Percentiles rank a stretch among this genome's conserved stretches.
Evolutionary conservation across 1,139 yeast genomes (phyloP).

Genomic region (Pichia sp.): DNA sequence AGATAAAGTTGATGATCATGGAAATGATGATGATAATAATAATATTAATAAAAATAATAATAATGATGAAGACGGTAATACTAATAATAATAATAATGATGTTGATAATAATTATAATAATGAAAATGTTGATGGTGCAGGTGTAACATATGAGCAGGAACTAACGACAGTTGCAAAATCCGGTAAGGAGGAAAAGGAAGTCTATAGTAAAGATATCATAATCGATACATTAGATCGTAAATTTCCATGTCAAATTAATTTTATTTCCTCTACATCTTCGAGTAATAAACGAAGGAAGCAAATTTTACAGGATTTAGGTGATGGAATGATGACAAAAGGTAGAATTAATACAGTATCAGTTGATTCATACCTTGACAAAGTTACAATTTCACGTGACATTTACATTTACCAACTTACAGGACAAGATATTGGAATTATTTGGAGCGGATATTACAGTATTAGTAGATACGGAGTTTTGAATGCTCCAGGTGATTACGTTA

Average conservation of each 20-base stretch:
- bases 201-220: background rate
- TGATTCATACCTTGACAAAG: conserved; percentile 47
- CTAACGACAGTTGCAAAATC: no score
- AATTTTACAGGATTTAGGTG: background rate
- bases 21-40: conserved; percentile 10
- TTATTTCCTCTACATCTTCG: background rate
- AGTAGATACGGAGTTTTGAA: conserved; percentile 47
- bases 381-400: conserved; percentile 43
- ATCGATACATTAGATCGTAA: background rate
- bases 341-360: conserved; percentile 50
- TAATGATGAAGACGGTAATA: no score
- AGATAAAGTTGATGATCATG: conserved; percentile 2
- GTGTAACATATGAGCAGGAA: no score
- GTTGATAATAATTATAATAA: no score
- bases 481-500: conserved; percentile 42
- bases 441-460: conserved; percentile 32
- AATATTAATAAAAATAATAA: conserved; percentile 5
- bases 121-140: no score
- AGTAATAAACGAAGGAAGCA: background rate
- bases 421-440: conserved; percentile 39
- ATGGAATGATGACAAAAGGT: conserved; percentile 37
- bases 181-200: background rate
- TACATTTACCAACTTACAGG: conserved; percentile 40
- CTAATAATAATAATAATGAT: no score
- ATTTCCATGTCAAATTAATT: background rate